Evolutionary conservation across 805 yeast genomes (phyloP).

Genomic region (Pichia californica): DNA sequence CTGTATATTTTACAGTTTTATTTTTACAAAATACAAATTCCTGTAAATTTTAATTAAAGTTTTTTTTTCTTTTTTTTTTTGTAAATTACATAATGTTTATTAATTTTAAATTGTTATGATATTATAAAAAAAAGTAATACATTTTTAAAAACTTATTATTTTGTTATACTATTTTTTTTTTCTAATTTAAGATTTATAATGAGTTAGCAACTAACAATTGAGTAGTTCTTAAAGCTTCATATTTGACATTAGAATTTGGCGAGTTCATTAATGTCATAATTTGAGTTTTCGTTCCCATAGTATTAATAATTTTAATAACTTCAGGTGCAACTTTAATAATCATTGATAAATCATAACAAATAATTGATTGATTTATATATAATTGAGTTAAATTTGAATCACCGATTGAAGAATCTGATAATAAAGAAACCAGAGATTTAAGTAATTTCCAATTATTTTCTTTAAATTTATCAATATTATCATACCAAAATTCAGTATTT

Average conservation of each 20-base stretch:
- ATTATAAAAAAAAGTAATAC: too few species aligned
- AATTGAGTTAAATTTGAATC: constrained; percentile 20
- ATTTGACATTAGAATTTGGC: constrained; percentile 81
- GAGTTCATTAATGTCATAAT: constrained; percentile 81
- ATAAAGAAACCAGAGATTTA: constrained; percentile 50
- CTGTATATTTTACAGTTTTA: background rate
- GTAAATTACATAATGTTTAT: too few species aligned
- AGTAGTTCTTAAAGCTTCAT: constrained; percentile 93
- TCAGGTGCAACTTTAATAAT: constrained; percentile 59
- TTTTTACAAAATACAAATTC: background rate
- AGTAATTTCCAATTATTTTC: constrained; percentile 70
- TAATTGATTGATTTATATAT: constrained; percentile 44
- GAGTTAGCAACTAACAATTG: constrained; percentile 85
- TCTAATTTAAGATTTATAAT: constrained; percentile 27
- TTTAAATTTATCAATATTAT: constrained; percentile 70
- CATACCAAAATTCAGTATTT: constrained; percentile 84
- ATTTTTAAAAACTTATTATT: too few species aligned
- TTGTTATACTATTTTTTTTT: too few species aligned
- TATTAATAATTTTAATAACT: constrained; percentile 45
- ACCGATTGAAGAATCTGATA: constrained; percentile 29
- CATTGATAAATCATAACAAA: constrained; percentile 61
- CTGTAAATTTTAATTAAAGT: background rate
- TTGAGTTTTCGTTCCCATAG: constrained; percentile 61
- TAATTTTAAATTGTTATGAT: too few species aligned
- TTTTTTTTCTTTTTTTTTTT: background rate